These are phyloP conservation scores for Penicillium sp. DNA, from an alignment of 2,329 filamentous ascomycete genomes.

Conservation along the genomic window DNA sequence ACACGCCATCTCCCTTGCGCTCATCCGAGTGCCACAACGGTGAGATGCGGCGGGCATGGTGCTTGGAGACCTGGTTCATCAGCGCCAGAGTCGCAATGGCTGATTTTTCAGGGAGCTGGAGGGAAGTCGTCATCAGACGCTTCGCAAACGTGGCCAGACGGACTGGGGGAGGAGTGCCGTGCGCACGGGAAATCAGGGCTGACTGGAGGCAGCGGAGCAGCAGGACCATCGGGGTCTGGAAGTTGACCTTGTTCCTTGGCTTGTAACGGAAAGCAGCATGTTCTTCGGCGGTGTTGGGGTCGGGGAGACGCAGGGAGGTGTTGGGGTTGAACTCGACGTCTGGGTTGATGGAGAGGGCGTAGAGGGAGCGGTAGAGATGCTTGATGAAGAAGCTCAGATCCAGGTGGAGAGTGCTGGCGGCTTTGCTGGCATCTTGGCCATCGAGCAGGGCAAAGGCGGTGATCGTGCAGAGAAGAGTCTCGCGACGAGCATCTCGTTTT, in stretches of 20 bases:
- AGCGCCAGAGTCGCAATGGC: constrained; percentile 79
- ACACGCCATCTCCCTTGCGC: constrained; percentile 86
- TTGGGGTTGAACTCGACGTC: constrained; percentile 81
- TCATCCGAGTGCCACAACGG: constrained; percentile 96
- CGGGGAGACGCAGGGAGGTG: constrained; percentile 73
- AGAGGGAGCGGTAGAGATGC: constrained; percentile 86
- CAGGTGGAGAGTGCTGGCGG: constrained; percentile 78
- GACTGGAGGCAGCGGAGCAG: constrained; percentile 85
- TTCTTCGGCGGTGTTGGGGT: constrained; percentile 61
- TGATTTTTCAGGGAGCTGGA: constrained; percentile 92
- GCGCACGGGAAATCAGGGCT: constrained; percentile 78
- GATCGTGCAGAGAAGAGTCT: constrained; percentile 90
- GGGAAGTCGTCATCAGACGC: constrained; percentile 78
- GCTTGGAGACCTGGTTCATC: constrained; percentile 76
- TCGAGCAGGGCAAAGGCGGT: constrained; percentile 96
- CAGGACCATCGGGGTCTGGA: constrained; percentile 92
- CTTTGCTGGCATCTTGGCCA: constrained; percentile 89
- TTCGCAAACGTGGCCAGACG: constrained; percentile 93
- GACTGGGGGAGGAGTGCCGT: constrained; percentile 75
- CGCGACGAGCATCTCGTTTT: constrained; percentile 77
- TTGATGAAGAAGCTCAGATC: constrained; percentile 95
- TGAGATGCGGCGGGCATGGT: constrained; percentile 80
- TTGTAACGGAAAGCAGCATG: constrained; percentile 44
- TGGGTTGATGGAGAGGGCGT: constrained; percentile 77
- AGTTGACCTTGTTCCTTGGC: constrained; percentile 77